Conservation (phyloP, 164 flowering plant species). For the Hamamelis virginiana region DNA sequence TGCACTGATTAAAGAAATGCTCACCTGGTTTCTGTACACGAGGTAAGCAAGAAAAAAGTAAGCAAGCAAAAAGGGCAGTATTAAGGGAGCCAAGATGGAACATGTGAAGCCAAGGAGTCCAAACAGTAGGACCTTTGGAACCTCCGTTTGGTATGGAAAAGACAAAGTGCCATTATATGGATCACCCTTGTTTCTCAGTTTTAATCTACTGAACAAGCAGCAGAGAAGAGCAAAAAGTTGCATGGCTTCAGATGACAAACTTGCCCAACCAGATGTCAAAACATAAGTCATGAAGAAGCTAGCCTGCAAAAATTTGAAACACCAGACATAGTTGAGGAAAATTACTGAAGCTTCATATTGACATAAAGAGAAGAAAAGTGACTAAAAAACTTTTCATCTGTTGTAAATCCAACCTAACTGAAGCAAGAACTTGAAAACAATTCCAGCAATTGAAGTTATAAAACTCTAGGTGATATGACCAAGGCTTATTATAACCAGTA, state of each 20-base stretch:
- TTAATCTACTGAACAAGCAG: conserved; percentile 41
- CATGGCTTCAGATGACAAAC: conserved; percentile 72
- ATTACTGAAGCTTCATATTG: background rate
- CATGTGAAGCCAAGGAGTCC: conserved; percentile 88
- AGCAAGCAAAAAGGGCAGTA: conserved; percentile 78
- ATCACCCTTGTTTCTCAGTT: conserved; percentile 44
- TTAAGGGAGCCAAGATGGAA: conserved; percentile 80
- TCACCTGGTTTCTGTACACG: conserved; percentile 89
- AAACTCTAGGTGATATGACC: too few species aligned
- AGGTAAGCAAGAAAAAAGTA: conserved; percentile 77
- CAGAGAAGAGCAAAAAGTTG: conserved; percentile 68
- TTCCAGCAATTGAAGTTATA: too few species aligned
- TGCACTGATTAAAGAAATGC: background rate
- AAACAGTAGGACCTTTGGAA: conserved; percentile 78
- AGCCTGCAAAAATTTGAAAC: conserved; percentile 54
- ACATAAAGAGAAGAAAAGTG: background rate
- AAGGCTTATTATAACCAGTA: background rate
- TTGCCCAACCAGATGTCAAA: conserved; percentile 96
- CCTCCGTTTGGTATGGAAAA: conserved; percentile 95
- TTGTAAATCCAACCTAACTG: background rate
- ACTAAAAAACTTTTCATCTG: background rate
- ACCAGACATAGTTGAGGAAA: background rate
- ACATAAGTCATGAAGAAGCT: conserved; percentile 85
- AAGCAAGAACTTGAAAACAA: background rate
- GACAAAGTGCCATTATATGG: conserved; percentile 33